Evolutionary conservation across 139 green algal genomes (phyloP).

Genomic region (Tetraselmis striata): DNA sequence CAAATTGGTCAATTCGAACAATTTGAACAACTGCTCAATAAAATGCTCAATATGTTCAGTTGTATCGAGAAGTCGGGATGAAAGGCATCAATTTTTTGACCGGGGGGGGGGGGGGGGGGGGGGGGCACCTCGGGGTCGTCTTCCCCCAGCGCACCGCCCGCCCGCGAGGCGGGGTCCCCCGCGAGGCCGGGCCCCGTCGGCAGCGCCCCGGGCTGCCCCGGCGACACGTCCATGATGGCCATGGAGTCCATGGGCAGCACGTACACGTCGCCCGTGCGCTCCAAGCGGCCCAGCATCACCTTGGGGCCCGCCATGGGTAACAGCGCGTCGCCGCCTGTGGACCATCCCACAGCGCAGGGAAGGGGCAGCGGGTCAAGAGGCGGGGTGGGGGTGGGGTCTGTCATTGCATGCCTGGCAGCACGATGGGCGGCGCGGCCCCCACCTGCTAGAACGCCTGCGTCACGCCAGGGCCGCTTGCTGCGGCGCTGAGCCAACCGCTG

Average conservation of each 20-base stretch:
- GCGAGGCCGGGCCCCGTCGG: neutral
- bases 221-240: neutral
- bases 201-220: neutral
- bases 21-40: too few relatives aligned
- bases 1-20: too few relatives aligned
- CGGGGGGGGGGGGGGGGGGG: too few relatives aligned
- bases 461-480: too few relatives aligned
- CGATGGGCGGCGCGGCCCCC: neutral
- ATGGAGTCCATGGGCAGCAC: constrained; percentile 33
- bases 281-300: constrained; percentile 18
- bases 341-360: too few relatives aligned
- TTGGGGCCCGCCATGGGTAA: neutral
- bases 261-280: constrained; percentile 44
- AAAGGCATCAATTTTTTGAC: too few relatives aligned
- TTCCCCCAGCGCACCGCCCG: neutral
- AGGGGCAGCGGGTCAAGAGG: neutral
- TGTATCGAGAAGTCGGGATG: too few relatives aligned
- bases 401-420: constrained; percentile 42
- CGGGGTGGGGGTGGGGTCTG: constrained; percentile 5
- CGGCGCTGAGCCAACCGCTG: too few relatives aligned
- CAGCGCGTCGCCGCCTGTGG: neutral
- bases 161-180: neutral
- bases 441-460: neutral
- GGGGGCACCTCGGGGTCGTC: neutral
- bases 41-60: too few relatives aligned